Base-by-base conservation (phyloP, 352 stramenopile species). In the Blastocystis sp. region DNA sequence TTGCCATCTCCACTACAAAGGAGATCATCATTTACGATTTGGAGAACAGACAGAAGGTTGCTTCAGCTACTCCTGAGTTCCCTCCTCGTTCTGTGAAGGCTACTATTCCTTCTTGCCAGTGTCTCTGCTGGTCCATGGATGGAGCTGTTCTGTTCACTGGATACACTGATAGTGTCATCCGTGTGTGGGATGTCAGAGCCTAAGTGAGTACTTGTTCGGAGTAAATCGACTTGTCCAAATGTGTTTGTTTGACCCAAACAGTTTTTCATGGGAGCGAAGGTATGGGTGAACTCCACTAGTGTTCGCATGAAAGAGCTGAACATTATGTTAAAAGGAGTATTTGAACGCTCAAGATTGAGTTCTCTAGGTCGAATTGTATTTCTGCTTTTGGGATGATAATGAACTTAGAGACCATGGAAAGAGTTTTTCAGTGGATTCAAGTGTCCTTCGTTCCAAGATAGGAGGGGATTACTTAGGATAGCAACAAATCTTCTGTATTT, bases 391-490 rank as follows among this genome's bases (percentile, higher is more conserved):
- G 35, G 2, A 54, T 37, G 29, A 37, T 37, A n/a, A 74, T 27
- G 11, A 51, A 43, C 5, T n/a, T 83, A 83, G 71, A 63, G 71
- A 43, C 71, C 71, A 43, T 83, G 71, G 71, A 65, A 66, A 39
- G 71, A 83, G 14, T 83, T 83, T 42, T 83, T 83, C 51, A 43
- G 21, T 16, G 71, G 71, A 27, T 83, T 83, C 49, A 65, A 63
- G n/a, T 32, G 63, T 21, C 71, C 71, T 11, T 32, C 35, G 11
- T 59, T 65, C n/a, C 27, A 49, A 51, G 49, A 42, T 6, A 83
- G 51, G 0, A 52, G 29, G 49, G 16, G 63, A 35, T 27, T 83
- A 32, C 29, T 54, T 7, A 52, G 71, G 14, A 52, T 61, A 37
- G 11, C 14, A n/a, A 83, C 71, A 27, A 83, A 83, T 39, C n/a